Evolutionary conservation across 2,329 filamentous ascomycete species (phyloP).

Genomic region (Microcyclospora tardicrescens): DNA sequence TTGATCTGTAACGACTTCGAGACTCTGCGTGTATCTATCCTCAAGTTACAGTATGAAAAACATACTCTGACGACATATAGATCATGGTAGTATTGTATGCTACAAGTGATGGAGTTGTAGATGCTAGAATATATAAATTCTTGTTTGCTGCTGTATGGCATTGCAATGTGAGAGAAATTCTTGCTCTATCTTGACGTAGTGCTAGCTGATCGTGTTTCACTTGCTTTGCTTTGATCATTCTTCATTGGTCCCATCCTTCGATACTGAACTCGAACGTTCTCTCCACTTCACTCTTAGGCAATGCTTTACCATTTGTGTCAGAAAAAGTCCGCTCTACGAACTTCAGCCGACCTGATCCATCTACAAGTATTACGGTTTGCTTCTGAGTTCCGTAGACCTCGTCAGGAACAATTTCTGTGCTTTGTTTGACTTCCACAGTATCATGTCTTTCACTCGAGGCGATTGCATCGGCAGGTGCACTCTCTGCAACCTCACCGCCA

Average conservation of each 20-base stretch:
- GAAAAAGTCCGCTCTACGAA: slow-evolving; percentile 51
- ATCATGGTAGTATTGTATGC: too few relatives aligned
- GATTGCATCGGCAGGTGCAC: slow-evolving; percentile 27
- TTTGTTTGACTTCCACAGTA: slow-evolving; percentile 9
- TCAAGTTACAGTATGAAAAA: too few relatives aligned
- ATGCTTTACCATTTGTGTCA: slow-evolving; percentile 37
- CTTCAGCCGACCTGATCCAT: slow-evolving; percentile 41
- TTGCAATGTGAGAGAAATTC: too few relatives aligned
- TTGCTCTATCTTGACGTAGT: too few relatives aligned
- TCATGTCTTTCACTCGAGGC: slow-evolving; percentile 21
- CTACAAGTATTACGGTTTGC: slow-evolving; percentile 48
- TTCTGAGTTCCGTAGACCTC: slow-evolving; percentile 52
- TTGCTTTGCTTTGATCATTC: too few relatives aligned
- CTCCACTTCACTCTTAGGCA: slow-evolving; percentile 33
- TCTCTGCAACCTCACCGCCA: slow-evolving; percentile 33
- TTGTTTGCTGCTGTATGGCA: too few relatives aligned
- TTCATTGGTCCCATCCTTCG: slow-evolving; percentile 22
- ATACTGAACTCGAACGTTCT: slow-evolving; percentile 35
- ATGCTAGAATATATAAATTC: too few relatives aligned
- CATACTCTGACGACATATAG: too few relatives aligned
- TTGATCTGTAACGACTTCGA: too few relatives aligned
- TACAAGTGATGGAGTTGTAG: too few relatives aligned
- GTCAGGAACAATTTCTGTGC: slow-evolving; percentile 2
- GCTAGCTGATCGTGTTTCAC: too few relatives aligned
- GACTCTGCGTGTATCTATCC: too few relatives aligned